Percentiles rank a stretch among this genome's conserved stretches.
Conservation (phyloP, 2,329 filamentous ascomycete genomes). For the Claviceps purpurea region DNA sequence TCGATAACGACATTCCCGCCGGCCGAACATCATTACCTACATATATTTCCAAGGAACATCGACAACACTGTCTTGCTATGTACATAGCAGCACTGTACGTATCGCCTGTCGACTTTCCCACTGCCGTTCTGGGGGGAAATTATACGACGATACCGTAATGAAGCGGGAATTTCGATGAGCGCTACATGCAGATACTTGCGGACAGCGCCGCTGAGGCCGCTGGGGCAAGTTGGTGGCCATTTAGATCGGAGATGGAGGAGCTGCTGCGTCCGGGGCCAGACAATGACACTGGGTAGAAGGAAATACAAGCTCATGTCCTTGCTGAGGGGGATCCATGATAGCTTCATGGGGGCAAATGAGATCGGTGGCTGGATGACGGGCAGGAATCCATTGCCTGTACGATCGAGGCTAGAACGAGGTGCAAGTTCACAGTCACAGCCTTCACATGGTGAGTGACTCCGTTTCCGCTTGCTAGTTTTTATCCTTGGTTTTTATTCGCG, state of each 20-base stretch:
- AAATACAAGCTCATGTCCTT: conserved; percentile 6
- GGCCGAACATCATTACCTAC: no score
- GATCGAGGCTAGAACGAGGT: not conserved
- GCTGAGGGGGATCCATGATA: conserved; percentile 7
- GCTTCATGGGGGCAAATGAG: conserved; percentile 7
- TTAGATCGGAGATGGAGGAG: not conserved
- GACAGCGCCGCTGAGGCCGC: conserved; percentile 4
- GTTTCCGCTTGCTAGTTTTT: no score
- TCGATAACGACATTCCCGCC: conserved; percentile 4
- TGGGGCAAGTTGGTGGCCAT: conserved; percentile 1
- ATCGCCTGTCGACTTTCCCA: not conserved
- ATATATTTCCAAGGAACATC: not conserved
- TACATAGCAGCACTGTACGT: not conserved
- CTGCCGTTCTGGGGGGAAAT: not conserved
- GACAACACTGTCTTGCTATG: not conserved
- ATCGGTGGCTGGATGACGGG: conserved; percentile 7
- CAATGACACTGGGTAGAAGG: conserved; percentile 1
- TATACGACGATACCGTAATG: conserved; percentile 5
- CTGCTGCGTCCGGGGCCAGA: not conserved
- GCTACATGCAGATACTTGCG: conserved; percentile 9
- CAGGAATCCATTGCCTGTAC: not conserved
- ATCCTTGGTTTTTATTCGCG: not conserved
- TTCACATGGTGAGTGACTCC: not conserved
- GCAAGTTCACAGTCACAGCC: not conserved
- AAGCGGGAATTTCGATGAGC: conserved; percentile 9